Conservation (phyloP, 768 basidiomycete species). For the Daedalea quercina region DNA sequence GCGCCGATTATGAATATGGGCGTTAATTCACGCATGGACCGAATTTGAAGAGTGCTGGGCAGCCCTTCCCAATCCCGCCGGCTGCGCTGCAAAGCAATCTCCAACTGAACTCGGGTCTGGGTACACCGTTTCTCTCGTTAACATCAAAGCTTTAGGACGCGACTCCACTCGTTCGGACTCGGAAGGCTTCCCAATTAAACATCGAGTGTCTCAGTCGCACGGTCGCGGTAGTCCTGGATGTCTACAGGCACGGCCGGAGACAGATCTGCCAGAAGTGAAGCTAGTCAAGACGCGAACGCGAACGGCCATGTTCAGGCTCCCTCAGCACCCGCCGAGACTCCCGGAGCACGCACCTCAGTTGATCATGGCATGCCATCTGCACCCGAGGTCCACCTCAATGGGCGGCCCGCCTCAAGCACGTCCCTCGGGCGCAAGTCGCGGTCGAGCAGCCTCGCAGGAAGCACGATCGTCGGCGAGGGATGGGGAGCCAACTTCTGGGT, state of each 20-base stretch:
- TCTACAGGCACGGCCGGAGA: background rate
- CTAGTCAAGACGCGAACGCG: background rate
- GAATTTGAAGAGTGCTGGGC: too few relatives aligned
- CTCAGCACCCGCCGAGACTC: background rate
- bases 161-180: too few relatives aligned
- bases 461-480: slow-evolving; percentile 22
- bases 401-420: slow-evolving; percentile 15
- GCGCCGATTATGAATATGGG: too few relatives aligned
- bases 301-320: background rate
- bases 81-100: too few relatives aligned
- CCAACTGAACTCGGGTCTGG: too few relatives aligned
- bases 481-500: slow-evolving; percentile 97
- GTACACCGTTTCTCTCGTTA: too few relatives aligned
- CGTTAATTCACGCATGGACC: too few relatives aligned
- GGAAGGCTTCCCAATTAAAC: too few relatives aligned
- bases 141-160: too few relatives aligned
- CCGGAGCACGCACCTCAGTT: background rate
- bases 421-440: slow-evolving; percentile 4
- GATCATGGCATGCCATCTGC: slow-evolving; percentile 5
- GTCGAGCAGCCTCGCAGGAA: slow-evolving; percentile 4
- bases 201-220: background rate
- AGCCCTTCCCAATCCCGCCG: too few relatives aligned
- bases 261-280: background rate
- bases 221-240: background rate
- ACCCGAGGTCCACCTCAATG: slow-evolving; percentile 23